A percentile compares a stretch with the other conserved stretches of the same genome.
These are phyloP conservation scores for Phytopythium chamaehyphon DNA, from an alignment of 352 stramenopile species.

Conservation along the genomic window DNA sequence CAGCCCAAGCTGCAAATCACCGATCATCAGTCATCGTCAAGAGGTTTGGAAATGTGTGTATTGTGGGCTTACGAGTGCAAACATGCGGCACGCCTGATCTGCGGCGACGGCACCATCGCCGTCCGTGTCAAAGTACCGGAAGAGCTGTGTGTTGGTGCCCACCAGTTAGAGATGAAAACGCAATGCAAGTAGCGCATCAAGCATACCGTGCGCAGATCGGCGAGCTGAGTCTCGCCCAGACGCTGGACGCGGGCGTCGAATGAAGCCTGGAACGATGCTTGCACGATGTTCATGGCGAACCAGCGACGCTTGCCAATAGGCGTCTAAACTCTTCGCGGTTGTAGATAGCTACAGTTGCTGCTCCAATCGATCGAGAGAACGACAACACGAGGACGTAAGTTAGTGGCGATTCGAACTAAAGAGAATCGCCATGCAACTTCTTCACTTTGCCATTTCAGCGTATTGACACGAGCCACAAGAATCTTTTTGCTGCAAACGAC, in stretches of 20 bases:
- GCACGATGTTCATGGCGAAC: constrained; percentile 46
- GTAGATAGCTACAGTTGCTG: too few relatives aligned
- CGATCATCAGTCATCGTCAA: neutral
- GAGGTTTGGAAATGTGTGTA: too few relatives aligned
- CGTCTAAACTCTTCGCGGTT: too few relatives aligned
- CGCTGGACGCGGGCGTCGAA: constrained; percentile 57
- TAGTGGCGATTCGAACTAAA: constrained; percentile 15
- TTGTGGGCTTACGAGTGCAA: constrained; percentile 37
- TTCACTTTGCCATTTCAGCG: constrained; percentile 19
- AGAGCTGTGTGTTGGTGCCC: constrained; percentile 34
- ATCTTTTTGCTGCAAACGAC: constrained; percentile 66
- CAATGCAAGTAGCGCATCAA: neutral
- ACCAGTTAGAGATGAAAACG: neutral
- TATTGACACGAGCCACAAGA: constrained; percentile 43
- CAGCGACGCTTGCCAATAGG: too few relatives aligned
- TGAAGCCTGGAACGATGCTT: constrained; percentile 63
- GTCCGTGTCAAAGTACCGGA: constrained; percentile 74
- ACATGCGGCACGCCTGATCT: constrained; percentile 57
- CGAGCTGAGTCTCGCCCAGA: constrained; percentile 41
- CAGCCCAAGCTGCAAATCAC: constrained; percentile 36
- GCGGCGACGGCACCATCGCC: constrained; percentile 51
- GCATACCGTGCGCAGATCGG: constrained; percentile 43
- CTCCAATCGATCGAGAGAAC: constrained; percentile 28
- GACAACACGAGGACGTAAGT: constrained; percentile 42
- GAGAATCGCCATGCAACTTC: constrained; percentile 15